These are phyloP conservation scores for Triangularia setosa DNA, from an alignment of 2,329 filamentous ascomycete species.

Conservation along the genomic window DNA sequence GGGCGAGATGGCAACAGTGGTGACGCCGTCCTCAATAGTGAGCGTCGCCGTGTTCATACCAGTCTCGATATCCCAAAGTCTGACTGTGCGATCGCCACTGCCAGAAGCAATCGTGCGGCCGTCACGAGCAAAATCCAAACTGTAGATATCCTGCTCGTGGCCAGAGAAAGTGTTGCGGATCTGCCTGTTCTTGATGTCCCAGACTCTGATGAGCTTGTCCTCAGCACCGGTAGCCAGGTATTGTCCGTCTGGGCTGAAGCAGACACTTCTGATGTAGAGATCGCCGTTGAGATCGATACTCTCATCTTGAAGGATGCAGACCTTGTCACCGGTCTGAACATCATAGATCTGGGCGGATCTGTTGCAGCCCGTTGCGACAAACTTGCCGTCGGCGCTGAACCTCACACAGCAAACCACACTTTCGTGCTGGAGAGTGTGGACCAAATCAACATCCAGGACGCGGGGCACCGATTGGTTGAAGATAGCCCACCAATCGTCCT, in stretches of 20 bases:
- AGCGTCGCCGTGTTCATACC: constrained; percentile 79
- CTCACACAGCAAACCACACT: constrained; percentile 98
- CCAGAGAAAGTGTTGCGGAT: constrained; percentile 95
- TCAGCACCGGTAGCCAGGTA: constrained; percentile 95
- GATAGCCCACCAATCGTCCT: constrained; percentile 90
- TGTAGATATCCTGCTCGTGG: constrained; percentile 98
- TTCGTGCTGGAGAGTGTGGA: constrained; percentile 88
- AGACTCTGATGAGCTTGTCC: constrained; percentile 95
- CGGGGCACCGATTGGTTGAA: constrained; percentile 92
- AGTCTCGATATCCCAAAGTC: constrained; percentile 91
- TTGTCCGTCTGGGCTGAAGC: constrained; percentile 94
- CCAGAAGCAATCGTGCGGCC: constrained; percentile 93
- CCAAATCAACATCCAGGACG: constrained; percentile 85
- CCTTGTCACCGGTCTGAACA: constrained; percentile 78
- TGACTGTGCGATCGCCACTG: constrained; percentile 88
- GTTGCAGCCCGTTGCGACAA: constrained; percentile 95
- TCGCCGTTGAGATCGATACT: constrained; percentile 83
- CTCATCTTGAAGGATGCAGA: constrained; percentile 87
- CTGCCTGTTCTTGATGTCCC: constrained; percentile 80
- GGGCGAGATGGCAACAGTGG: constrained; percentile 94
- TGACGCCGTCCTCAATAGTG: constrained; percentile 93
- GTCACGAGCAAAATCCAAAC: constrained; percentile 88
- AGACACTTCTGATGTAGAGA: constrained; percentile 95
- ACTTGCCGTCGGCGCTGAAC: constrained; percentile 94
- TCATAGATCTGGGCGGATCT: constrained; percentile 99